Conservation (phyloP, 2,329 filamentous ascomycete genomes). For the Fusarium siculi region DNA sequence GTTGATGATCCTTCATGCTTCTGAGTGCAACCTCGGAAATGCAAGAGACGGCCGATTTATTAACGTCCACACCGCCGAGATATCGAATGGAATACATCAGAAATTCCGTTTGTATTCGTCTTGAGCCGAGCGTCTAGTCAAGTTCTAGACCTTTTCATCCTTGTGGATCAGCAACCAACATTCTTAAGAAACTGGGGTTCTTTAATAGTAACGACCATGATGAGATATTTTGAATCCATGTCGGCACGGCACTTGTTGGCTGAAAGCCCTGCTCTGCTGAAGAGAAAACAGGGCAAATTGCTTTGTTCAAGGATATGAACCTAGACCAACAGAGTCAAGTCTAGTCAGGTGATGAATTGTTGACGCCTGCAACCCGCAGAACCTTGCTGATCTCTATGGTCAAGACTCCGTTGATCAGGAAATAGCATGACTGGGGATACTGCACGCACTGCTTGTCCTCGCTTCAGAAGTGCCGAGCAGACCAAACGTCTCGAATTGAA, state of each 20-base stretch:
- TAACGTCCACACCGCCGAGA: slow-evolving; percentile 18
- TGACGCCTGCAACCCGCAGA: slow-evolving; percentile 39
- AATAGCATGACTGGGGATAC: neutral
- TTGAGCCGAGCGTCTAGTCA: slow-evolving; percentile 5
- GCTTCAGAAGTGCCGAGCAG: slow-evolving; percentile 26
- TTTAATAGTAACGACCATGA: neutral
- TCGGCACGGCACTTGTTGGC: slow-evolving; percentile 29
- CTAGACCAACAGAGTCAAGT: slow-evolving; percentile 33
- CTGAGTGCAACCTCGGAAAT: slow-evolving; percentile 18
- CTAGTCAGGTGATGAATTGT: slow-evolving; percentile 42
- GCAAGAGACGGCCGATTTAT: slow-evolving; percentile 6
- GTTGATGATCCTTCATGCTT: slow-evolving; percentile 3
- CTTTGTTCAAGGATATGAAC: neutral
- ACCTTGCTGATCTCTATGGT: slow-evolving; percentile 17
- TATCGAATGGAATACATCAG: neutral
- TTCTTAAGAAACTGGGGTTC: slow-evolving; percentile 30
- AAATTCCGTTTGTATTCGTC: neutral
- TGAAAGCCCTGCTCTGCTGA: neutral
- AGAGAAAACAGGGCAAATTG: neutral
- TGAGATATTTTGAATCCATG: slow-evolving; percentile 26
- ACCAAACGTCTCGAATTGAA: slow-evolving; percentile 11
- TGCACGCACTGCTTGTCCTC: slow-evolving; percentile 3
- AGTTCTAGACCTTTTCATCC: slow-evolving; percentile 27
- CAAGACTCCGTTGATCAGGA: neutral
- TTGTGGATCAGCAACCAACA: slow-evolving; percentile 15